Evolutionary conservation across 1,139 yeast genomes (phyloP), one percentile per base, ranked within the genome.

Genomic region (Kodamaea suecica): DNA sequence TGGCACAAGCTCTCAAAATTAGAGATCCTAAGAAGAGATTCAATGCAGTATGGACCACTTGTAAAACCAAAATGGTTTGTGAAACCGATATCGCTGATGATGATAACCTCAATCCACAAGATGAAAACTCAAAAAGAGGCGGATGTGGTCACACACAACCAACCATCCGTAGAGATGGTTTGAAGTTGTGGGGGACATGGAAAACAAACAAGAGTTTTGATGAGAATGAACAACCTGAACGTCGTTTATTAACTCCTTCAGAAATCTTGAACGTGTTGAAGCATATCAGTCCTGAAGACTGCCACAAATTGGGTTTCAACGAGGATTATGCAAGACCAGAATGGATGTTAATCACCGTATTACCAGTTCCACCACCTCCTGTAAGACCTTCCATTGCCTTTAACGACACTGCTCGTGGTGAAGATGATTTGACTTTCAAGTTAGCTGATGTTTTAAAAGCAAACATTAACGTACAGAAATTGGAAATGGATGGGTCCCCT

Each of bases 311-410:
- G 43, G 99, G 99, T 5, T 83, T 92, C 61, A 87, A 85, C 56
- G 95, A 87, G 57, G 97, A 92, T 56, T 92, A 87, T 55, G 95
- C 98, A 2, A 80, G 98, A 55, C 99, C 99, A 1, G 99, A 94
- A 62, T 94, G 98, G 99, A 80, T 94, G 83, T 75, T 94, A 45
- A 78, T 94, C 46, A 90, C 98, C 3, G 97, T 92, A 12, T 72
- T 94, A 52, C 98, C 98, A 1, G 98, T 94, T n/a, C 99, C 99
- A 29, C 99, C 99, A 35, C 98, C 98, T 39, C 97, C 97, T 23
- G 98, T 94, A 23, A 84, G 99, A 63, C 99, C 99, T 12, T 85
- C 95, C 27, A 92, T 94, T 66, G 96, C 98, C 2, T 90, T 92
- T 53, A 92, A 92, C 50, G 98, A 94, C 55, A 87, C 97, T n/a